Evolutionary conservation across 257 asterid genomes (phyloP).

Genomic region (Striga asiatica): DNA sequence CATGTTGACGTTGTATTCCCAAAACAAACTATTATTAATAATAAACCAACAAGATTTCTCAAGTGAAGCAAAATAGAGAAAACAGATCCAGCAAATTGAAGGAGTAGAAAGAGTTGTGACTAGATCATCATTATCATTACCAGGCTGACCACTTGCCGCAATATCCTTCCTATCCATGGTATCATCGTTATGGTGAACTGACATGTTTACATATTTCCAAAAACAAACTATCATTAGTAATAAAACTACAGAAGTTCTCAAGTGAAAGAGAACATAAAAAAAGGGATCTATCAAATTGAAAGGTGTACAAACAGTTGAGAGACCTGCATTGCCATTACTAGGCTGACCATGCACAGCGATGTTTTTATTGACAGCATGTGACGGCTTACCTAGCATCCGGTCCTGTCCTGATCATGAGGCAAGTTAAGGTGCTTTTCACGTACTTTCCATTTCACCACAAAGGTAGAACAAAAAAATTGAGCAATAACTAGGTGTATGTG

Average conservation of each 20-base stretch:
- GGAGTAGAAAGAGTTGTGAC: background rate
- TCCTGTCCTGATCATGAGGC: slow-evolving; percentile 62
- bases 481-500: slow-evolving; percentile 1
- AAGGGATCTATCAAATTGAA: background rate
- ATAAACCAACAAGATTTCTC: background rate
- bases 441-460: slow-evolving; percentile 13
- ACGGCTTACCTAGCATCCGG: slow-evolving; percentile 46
- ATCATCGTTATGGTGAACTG: too few relatives aligned
- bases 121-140: background rate
- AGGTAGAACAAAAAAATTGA: background rate
- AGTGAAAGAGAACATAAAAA: too few relatives aligned
- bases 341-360: slow-evolving; percentile 26
- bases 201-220: too few relatives aligned
- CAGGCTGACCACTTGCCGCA: background rate
- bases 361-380: slow-evolving; percentile 21
- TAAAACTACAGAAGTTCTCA: too few relatives aligned
- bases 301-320: slow-evolving; percentile 4
- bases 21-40: slow-evolving; percentile 11
- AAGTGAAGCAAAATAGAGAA: slow-evolving; percentile 7
- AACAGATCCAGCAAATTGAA: slow-evolving; percentile 9
- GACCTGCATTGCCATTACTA: slow-evolving; percentile 20
- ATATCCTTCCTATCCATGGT: background rate
- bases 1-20: slow-evolving; percentile 15
- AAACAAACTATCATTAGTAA: too few relatives aligned
- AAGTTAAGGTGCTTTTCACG: slow-evolving; percentile 20